Evolutionary conservation across 2,329 filamentous ascomycete genomes (phyloP), one percentile per base, ranked within the genome.

Genomic region (Diaporthe helianthi): DNA sequence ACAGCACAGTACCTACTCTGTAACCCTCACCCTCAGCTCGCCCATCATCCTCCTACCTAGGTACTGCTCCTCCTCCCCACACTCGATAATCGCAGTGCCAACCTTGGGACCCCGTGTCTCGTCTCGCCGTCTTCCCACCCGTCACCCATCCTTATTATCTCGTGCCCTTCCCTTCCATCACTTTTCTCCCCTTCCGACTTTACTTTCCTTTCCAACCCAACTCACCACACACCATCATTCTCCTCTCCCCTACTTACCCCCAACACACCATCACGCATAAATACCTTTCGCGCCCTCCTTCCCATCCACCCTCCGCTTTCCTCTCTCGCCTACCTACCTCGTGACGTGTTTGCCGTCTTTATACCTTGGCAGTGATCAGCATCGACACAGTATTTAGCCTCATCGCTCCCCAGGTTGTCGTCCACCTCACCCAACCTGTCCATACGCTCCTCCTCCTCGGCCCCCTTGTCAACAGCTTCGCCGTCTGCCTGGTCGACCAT

Each of bases 111-210:
- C 71, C 68, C 72, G 69, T 67, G 70, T 68, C 67, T 63, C 66
- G 68, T 72, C 64, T 67, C 67, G 72, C 70, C 66, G 66, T 73
- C 38, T 69, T 22, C 47, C 26, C 31, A 51, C 70, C 69, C 72
- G 71, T 70, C 31, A 51, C 70, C 69, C 72, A 71, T 70, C 71
- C 73, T 71, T 72, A 71, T 71, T 68, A 70, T 71, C 72, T 71
- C 71, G 68, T 74, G 64, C 71, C 71, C 70, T 68, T 72, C 72
- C 71, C 72, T 70, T 71, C 63, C 69, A 74, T 71, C 69, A 67
- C 66, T 72, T 65, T 73, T 75, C 73, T 73, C 71, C 73, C 68
- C 71, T 76, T 73, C 74, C 73, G 73, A 73, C 73, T 78, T 70
- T 73, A 72, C 74, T 75, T 74, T 76, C 72, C 71, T n/a, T n/a